These are phyloP conservation scores for Mycena leptocephala DNA, from an alignment of 768 basidiomycete genomes.

Conservation along the genomic window DNA sequence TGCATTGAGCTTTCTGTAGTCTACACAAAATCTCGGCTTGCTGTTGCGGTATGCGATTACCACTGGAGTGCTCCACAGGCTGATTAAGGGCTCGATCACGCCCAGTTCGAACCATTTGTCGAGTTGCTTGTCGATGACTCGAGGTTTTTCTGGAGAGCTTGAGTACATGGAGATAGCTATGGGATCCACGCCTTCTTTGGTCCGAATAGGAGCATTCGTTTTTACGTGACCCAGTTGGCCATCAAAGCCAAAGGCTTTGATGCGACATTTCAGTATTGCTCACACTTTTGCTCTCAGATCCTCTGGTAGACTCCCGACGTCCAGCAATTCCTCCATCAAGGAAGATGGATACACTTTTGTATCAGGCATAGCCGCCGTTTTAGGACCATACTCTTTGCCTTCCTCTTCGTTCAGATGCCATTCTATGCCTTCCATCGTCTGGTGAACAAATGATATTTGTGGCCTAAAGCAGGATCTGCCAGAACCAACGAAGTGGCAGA, in stretches of 20 bases:
- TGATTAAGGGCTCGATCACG: background rate
- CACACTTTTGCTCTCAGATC: background rate
- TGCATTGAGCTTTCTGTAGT: background rate
- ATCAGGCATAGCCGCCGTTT: background rate
- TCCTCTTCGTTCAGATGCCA: background rate
- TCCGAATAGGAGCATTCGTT: background rate
- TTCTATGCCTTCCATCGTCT: no score
- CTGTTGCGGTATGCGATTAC: background rate
- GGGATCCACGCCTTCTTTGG: background rate
- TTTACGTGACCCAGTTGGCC: background rate
- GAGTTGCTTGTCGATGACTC: no score
- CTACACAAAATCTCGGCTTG: background rate
- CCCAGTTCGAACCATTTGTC: background rate
- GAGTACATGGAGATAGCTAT: background rate
- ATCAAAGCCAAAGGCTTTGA: no score
- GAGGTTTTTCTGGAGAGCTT: slow-evolving; percentile 9
- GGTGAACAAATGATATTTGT: no score
- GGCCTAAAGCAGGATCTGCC: no score
- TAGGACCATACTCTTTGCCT: background rate
- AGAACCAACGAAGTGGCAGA: no score
- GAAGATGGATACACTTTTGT: background rate
- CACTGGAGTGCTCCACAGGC: background rate
- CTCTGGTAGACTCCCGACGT: background rate
- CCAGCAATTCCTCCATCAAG: background rate
- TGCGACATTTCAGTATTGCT: background rate